These are phyloP conservation scores for Helotiales sp. DNA, from an alignment of 2,329 filamentous ascomycete species.

Conservation along the genomic window DNA sequence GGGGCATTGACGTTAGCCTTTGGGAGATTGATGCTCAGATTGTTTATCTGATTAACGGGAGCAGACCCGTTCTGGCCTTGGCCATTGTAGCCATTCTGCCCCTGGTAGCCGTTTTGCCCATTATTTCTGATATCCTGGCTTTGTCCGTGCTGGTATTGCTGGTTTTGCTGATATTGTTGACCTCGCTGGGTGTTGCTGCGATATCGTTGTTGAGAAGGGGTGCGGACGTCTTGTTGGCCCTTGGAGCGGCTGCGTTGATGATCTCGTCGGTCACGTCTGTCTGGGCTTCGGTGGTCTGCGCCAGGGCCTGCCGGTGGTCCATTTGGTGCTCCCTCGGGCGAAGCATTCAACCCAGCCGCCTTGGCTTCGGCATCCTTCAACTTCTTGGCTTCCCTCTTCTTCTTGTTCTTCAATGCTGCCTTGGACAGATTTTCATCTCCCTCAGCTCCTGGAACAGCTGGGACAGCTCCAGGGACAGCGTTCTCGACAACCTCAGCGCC, in stretches of 20 bases:
- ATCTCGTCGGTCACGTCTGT: constrained; percentile 53
- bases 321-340: constrained; percentile 15
- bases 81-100: constrained; percentile 17
- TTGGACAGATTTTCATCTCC: constrained; percentile 74
- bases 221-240: constrained; percentile 45
- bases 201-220: constrained; percentile 48
- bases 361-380: constrained; percentile 75
- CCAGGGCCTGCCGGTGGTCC: constrained; percentile 7
- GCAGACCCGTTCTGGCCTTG: constrained; percentile 13
- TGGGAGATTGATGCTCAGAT: constrained; percentile 34
- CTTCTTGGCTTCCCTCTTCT: constrained; percentile 95
- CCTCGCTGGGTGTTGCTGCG: constrained; percentile 48
- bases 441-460: constrained; percentile 59
- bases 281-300: constrained; percentile 25
- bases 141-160: constrained; percentile 30
- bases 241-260: constrained; percentile 55
- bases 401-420: constrained; percentile 93
- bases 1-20: constrained; percentile 36
- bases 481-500: constrained; percentile 75
- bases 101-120: constrained; percentile 25
- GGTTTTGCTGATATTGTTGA: constrained; percentile 31
- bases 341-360: constrained; percentile 41
- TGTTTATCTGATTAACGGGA: constrained; percentile 30
- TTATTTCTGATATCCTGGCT: constrained; percentile 22
- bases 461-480: constrained; percentile 67